A percentile compares a stretch with the other conserved stretches of the same genome.
Evolutionary conservation across 176 grass and related monocot species (phyloP).

Genomic region (Paspalum notatum): DNA sequence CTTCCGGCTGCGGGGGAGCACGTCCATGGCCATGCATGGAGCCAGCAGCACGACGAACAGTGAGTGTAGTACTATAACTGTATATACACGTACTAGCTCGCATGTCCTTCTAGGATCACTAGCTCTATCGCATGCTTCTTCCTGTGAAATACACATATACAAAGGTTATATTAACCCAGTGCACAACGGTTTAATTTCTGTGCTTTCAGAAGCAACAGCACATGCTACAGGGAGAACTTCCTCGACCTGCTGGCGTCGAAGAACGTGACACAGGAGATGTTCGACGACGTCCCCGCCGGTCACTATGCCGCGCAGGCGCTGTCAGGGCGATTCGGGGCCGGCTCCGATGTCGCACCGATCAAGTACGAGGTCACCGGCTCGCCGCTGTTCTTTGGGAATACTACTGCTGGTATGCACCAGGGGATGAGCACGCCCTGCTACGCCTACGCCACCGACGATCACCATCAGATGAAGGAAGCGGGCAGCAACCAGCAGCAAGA

Average conservation of each 20-base stretch:
- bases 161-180: not conserved
- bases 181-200: not conserved
- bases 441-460: not conserved
- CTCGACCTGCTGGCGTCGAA: constrained; percentile 73
- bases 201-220: constrained; percentile 43
- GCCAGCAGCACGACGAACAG: constrained; percentile 48
- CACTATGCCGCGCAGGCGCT: constrained; percentile 30
- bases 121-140: constrained; percentile 23
- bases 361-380: constrained; percentile 62
- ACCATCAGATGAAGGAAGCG: constrained; percentile 45
- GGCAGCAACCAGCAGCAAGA: constrained; percentile 29
- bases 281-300: constrained; percentile 37
- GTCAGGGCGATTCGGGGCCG: constrained; percentile 17
- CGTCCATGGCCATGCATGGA: constrained; percentile 36
- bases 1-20: constrained; percentile 18
- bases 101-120: no score
- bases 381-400: constrained; percentile 33
- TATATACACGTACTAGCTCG: not conserved
- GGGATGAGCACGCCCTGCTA: constrained; percentile 48
- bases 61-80: constrained; percentile 26
- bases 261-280: constrained; percentile 51
- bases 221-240: constrained; percentile 65
- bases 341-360: constrained; percentile 45
- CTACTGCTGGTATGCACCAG: not conserved
- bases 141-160: not conserved